Conservation (phyloP, 208 protist species). For the Trypanosoma congolense region DNA sequence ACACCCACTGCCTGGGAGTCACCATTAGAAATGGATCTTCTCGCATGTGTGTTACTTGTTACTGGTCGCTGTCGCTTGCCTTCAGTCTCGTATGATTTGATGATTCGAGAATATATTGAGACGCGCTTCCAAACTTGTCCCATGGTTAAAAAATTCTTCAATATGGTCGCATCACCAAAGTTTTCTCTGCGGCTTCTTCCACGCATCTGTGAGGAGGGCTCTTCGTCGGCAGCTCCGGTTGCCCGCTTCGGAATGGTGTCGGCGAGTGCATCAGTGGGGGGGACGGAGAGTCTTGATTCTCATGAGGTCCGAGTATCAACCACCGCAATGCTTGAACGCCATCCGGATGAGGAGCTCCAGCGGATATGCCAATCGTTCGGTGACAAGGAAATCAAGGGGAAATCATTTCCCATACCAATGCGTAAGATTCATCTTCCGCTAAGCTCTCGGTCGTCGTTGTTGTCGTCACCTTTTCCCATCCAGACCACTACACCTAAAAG, state of each 20-base stretch:
- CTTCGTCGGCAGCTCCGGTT: no score
- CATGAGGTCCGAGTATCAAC: background rate
- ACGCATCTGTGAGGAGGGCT: background rate
- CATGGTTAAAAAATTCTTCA: slow-evolving; percentile 39
- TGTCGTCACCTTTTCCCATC: slow-evolving; percentile 5
- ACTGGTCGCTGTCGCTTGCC: slow-evolving; percentile 30
- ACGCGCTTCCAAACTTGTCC: slow-evolving; percentile 54
- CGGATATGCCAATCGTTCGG: background rate
- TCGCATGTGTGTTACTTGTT: slow-evolving; percentile 69
- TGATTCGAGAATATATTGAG: slow-evolving; percentile 40
- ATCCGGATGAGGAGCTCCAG: background rate
- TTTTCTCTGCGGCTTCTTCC: slow-evolving; percentile 27
- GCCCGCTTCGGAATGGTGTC: background rate
- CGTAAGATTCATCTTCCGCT: background rate
- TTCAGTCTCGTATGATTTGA: slow-evolving; percentile 31
- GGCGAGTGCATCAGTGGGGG: background rate
- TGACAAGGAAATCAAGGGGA: background rate
- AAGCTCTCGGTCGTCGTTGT: slow-evolving; percentile 8
- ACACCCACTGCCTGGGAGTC: slow-evolving; percentile 70
- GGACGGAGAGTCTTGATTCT: background rate
- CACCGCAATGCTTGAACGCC: background rate
- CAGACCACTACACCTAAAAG: background rate
- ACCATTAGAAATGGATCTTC: slow-evolving; percentile 65
- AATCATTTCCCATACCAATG: slow-evolving; percentile 18
- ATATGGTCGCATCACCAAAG: slow-evolving; percentile 31